Evolutionary conservation across 2,329 filamentous ascomycete genomes (phyloP).

Genomic region (Thielaviopsis populi): DNA sequence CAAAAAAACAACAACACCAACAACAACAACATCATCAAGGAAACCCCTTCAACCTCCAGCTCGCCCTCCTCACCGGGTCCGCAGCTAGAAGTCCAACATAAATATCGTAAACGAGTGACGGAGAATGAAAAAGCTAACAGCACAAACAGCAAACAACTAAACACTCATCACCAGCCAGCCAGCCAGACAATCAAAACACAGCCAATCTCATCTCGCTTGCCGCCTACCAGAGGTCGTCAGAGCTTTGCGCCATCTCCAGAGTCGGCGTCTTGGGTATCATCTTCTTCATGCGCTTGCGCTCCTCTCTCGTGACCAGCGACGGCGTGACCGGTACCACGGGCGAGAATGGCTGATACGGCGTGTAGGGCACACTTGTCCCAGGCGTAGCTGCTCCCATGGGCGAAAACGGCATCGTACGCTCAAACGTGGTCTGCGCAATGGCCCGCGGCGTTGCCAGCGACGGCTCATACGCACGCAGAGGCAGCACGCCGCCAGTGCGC

Average conservation of each 20-base stretch:
- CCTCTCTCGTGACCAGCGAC: constrained; percentile 53
- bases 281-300: constrained; percentile 53
- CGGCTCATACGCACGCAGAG: constrained; percentile 48
- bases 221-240: constrained; percentile 50
- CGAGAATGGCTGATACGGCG: constrained; percentile 65
- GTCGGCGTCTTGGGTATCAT: constrained; percentile 49
- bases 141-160: not conserved
- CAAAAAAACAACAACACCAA: not conserved
- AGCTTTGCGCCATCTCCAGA: constrained; percentile 43
- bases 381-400: constrained; percentile 47
- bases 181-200: not conserved
- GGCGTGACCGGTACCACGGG: constrained; percentile 63
- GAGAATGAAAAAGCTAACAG: constrained; percentile 5
- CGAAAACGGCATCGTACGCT: constrained; percentile 39
- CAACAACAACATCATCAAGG: not conserved
- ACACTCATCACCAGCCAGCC: not conserved
- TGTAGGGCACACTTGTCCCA: constrained; percentile 51
- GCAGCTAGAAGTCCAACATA: not conserved
- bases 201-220: not conserved
- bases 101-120: not conserved
- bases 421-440: constrained; percentile 43
- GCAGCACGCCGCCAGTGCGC: constrained; percentile 41
- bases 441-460: constrained; percentile 36
- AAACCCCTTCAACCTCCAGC: not conserved
- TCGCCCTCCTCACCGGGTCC: not conserved